These are phyloP conservation scores for Entomortierella lignicola DNA, from an alignment of 192 early-diverging fungal species.

Conservation along the genomic window DNA sequence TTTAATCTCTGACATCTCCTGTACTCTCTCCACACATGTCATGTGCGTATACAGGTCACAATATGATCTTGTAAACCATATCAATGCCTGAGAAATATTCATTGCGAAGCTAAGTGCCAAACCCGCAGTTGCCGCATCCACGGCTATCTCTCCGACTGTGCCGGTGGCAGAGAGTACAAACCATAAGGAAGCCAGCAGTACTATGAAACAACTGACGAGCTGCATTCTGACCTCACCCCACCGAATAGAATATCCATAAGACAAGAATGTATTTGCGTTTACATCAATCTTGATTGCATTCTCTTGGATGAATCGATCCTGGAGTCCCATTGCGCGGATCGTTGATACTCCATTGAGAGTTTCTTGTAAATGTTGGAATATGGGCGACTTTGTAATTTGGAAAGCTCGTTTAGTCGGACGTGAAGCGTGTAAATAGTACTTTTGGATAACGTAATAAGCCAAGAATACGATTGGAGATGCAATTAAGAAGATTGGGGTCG, in stretches of 20 bases:
- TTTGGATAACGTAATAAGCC: slow-evolving; percentile 39
- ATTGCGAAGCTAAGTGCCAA: slow-evolving; percentile 75
- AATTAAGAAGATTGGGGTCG: slow-evolving; percentile 16
- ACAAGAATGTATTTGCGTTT: slow-evolving; percentile 17
- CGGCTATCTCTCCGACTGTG: neutral
- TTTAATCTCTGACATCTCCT: slow-evolving; percentile 36
- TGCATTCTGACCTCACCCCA: slow-evolving; percentile 27
- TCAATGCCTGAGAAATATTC: slow-evolving; percentile 79
- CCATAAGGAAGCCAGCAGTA: slow-evolving; percentile 12
- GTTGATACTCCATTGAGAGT: slow-evolving; percentile 62
- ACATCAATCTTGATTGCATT: slow-evolving; percentile 47
- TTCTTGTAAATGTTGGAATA: slow-evolving; percentile 71
- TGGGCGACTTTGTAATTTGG: slow-evolving; percentile 72
- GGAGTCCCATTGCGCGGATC: slow-evolving; percentile 58
- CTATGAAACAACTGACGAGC: slow-evolving; percentile 40
- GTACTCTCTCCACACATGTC: slow-evolving; percentile 39
- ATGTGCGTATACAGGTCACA: slow-evolving; percentile 72
- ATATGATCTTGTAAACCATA: slow-evolving; percentile 83
- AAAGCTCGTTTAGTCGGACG: slow-evolving; percentile 78
- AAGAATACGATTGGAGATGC: slow-evolving; percentile 27
- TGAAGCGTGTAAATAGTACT: slow-evolving; percentile 67
- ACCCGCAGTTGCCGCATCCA: slow-evolving; percentile 79
- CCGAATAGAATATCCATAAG: slow-evolving; percentile 11
- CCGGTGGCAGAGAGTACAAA: slow-evolving; percentile 64
- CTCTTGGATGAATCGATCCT: slow-evolving; percentile 65